Evolutionary conservation across 169 alveolate species (phyloP).

Genomic region (Plasmodium falciparum): DNA sequence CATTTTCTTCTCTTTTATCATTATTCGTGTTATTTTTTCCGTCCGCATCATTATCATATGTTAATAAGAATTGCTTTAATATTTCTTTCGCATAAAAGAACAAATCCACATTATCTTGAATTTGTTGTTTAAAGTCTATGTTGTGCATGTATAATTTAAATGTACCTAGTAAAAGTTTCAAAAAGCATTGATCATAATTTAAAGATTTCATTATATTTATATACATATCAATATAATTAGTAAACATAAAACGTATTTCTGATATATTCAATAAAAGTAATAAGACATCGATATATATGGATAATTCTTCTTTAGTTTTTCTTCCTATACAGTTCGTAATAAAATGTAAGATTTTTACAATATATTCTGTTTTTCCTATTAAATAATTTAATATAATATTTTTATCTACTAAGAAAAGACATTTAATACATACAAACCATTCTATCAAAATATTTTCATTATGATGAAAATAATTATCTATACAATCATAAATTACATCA

Average conservation of each 20-base stretch:
- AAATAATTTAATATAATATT: constrained; percentile 52
- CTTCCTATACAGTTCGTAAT: constrained; percentile 61
- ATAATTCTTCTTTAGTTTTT: constrained; percentile 7
- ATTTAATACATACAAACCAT: constrained; percentile 58
- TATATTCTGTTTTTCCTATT: constrained; percentile 59
- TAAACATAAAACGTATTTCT: constrained; percentile 63
- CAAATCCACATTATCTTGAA: constrained; percentile 20
- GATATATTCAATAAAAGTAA: constrained; percentile 45
- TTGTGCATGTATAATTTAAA: constrained; percentile 70
- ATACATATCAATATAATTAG: constrained; percentile 40
- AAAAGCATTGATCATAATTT: constrained; percentile 55
- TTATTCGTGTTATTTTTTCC: background rate
- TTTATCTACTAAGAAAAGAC: constrained; percentile 70
- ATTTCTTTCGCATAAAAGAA: constrained; percentile 59
- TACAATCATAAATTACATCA: constrained; percentile 42
- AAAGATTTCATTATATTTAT: constrained; percentile 23
- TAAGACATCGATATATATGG: constrained; percentile 50
- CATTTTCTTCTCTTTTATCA: constrained; percentile 16
- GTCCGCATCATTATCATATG: background rate
- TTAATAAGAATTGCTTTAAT: constrained; percentile 42
- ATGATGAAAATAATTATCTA: constrained; percentile 41
- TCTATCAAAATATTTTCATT: constrained; percentile 19
- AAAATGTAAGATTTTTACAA: constrained; percentile 21
- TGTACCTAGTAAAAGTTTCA: constrained; percentile 35
- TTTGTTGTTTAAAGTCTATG: constrained; percentile 33